Conservation (phyloP, 176 grass and related monocot species). For the Hsuehochloa calcarea region DNA sequence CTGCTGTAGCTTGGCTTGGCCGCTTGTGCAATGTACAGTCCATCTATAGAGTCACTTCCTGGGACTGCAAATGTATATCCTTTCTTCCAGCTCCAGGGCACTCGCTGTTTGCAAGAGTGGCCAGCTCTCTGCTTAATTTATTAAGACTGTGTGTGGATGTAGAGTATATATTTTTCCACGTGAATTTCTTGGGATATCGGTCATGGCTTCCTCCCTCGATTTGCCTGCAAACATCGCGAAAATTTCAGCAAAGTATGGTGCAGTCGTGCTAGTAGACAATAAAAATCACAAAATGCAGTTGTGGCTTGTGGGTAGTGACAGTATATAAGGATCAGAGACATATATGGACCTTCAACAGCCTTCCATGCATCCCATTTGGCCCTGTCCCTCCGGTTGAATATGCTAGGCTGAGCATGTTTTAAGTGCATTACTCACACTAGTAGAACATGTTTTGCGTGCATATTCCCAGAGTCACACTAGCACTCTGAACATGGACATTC, state of each 20-base stretch:
- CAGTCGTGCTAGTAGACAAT: background rate
- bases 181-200: background rate
- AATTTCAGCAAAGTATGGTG: background rate
- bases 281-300: background rate
- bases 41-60: too few species aligned
- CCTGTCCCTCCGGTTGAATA: slow-evolving; percentile 52
- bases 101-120: too few species aligned
- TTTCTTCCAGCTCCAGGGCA: too few species aligned
- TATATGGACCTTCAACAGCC: slow-evolving; percentile 63
- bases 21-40: too few species aligned
- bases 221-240: slow-evolving; percentile 46
- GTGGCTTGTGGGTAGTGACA: too few species aligned
- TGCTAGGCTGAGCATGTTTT: slow-evolving; percentile 39
- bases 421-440: background rate
- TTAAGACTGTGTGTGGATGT: too few species aligned
- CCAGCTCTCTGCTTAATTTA: too few species aligned
- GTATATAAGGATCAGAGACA: background rate
- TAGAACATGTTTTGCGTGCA: background rate
- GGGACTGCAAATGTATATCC: too few species aligned
- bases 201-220: slow-evolving; percentile 71
- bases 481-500: background rate
- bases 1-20: too few species aligned
- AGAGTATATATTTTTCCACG: too few species aligned
- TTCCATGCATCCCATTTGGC: slow-evolving; percentile 91
- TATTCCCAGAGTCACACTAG: background rate